Evolutionary conservation across 495 filamentous ascomycete species (phyloP).

Genomic region (Podospora fimiseda): DNA sequence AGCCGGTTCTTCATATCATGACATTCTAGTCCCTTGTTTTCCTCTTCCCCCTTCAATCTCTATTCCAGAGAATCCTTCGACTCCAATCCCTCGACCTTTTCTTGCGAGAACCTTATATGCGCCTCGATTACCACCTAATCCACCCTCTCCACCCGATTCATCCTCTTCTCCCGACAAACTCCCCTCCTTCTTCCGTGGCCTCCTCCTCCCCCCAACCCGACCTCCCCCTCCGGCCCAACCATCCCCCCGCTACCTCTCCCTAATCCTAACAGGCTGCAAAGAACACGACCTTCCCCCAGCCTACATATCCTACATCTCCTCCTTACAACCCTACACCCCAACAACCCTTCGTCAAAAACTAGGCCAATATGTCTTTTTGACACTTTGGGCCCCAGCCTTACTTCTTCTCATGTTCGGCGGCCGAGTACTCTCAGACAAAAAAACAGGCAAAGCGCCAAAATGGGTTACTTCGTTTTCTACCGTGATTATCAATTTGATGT

Average conservation of each 20-base stretch:
- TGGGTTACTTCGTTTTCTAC: slow-evolving; percentile 55
- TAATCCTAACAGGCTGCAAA: slow-evolving; percentile 67
- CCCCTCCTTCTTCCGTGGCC: slow-evolving; percentile 24
- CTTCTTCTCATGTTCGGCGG: slow-evolving; percentile 23
- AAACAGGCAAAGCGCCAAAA: slow-evolving; percentile 56
- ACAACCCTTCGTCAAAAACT: slow-evolving; percentile 61
- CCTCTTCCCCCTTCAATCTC: slow-evolving; percentile 48
- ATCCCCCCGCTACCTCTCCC: slow-evolving; percentile 70
- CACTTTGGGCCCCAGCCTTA: slow-evolving; percentile 56
- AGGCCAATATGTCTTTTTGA: slow-evolving; percentile 55
- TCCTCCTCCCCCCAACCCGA: slow-evolving; percentile 40
- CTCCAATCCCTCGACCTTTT: slow-evolving; percentile 37
- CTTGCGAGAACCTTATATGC: slow-evolving; percentile 41
- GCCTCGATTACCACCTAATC: slow-evolving; percentile 28
- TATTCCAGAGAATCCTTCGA: slow-evolving; percentile 35
- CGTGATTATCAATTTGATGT: slow-evolving; percentile 50
- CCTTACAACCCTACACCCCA: slow-evolving; percentile 59
- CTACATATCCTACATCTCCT: slow-evolving; percentile 63
- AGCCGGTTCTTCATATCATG: slow-evolving; percentile 72
- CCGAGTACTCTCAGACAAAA: slow-evolving; percentile 49
- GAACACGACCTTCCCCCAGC: slow-evolving; percentile 71
- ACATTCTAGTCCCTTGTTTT: slow-evolving; percentile 72
- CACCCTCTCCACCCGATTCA: slow-evolving; percentile 8
- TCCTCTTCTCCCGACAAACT: slow-evolving; percentile 14
- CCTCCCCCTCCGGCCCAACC: slow-evolving; percentile 73